Evolutionary conservation across 2,329 filamentous ascomycete genomes (phyloP).

Genomic region (Fusarium sp.): DNA sequence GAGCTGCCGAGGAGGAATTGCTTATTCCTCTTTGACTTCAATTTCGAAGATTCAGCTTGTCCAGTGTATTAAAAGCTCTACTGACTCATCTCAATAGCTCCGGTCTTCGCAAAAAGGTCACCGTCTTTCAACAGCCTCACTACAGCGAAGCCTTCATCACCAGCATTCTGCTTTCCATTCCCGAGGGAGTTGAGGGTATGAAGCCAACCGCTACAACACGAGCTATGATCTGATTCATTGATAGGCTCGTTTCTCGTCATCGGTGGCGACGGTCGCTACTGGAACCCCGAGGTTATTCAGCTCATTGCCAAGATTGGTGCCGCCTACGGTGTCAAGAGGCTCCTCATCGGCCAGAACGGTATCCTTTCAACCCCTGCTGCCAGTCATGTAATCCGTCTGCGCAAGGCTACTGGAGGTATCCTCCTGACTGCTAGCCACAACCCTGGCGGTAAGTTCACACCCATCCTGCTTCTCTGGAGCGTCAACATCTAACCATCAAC

Average conservation of each 20-base stretch:
- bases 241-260: constrained; percentile 87
- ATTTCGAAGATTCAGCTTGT: not conserved
- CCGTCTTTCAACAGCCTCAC: constrained; percentile 93
- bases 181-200: constrained; percentile 85
- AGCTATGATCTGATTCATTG: constrained; percentile 28
- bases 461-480: not conserved
- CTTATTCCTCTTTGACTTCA: not conserved
- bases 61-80: not conserved
- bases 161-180: constrained; percentile 94
- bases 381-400: constrained; percentile 94
- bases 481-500: constrained; percentile 7
- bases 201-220: constrained; percentile 3
- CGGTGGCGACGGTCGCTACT: constrained; percentile 96
- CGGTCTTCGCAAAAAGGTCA: constrained; percentile 98
- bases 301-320: constrained; percentile 97
- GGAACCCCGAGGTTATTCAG: constrained; percentile 96
- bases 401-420: constrained; percentile 95
- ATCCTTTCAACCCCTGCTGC: constrained; percentile 97
- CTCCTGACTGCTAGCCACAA: constrained; percentile 98
- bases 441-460: constrained; percentile 79
- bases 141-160: constrained; percentile 97
- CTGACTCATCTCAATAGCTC: constrained; percentile 68
- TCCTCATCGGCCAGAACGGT: constrained; percentile 93
- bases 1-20: constrained; percentile 1
- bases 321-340: constrained; percentile 98